Base-by-base conservation (phyloP, 176 grass and related monocot genomes). In the Thinopyrum elongatum region DNA sequence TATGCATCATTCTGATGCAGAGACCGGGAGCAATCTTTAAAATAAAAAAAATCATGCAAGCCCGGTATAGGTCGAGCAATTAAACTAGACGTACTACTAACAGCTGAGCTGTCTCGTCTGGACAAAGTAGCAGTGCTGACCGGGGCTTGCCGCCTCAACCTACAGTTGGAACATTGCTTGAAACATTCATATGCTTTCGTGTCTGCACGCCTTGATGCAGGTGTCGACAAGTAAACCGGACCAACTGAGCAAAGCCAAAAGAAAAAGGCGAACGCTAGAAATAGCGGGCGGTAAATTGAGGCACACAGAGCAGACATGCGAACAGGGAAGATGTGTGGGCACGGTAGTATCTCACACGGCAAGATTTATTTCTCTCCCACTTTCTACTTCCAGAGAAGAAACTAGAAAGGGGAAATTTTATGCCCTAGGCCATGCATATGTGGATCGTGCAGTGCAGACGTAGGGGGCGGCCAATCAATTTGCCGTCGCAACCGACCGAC, bases 161-260 rank as follows among this genome's bases (percentile, higher is more conserved):
- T 34, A 63, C 55, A 53, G 35, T 65, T 33, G n/a, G 65, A 14
- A 17, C 31, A 39, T 73, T 73, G 87, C 69, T 75, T 57, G 16
- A 81, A 66, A 87, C 85, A 81, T 75, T 87, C 84, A 66, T 42
- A 5, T 86, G 74, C 68, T 47, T 58, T 21, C 10, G 59, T 53
- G 13, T 65, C 49, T 19, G 16, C 49, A 16, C 76, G 79, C 57
- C 33, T 21, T 70, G 57, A 68, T 72, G 55, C 17, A 22, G 7
- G 87, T 6, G 66, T 66, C 76, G 76, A 89, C 87, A 89, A 74
- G 55, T 25, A n/a, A 72, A 79, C 72, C 23, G 28, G 87, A 74
- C 76, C 63, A 42, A 78, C 19, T 30, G 36, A 22, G 39, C 57
- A 26, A 60, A 21, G 75, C 41, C 80, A 49, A 65, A 34, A 68